Base-by-base conservation (phyloP, 371 early-diverging fungal genomes). In the Phascolomyces articulosus region DNA sequence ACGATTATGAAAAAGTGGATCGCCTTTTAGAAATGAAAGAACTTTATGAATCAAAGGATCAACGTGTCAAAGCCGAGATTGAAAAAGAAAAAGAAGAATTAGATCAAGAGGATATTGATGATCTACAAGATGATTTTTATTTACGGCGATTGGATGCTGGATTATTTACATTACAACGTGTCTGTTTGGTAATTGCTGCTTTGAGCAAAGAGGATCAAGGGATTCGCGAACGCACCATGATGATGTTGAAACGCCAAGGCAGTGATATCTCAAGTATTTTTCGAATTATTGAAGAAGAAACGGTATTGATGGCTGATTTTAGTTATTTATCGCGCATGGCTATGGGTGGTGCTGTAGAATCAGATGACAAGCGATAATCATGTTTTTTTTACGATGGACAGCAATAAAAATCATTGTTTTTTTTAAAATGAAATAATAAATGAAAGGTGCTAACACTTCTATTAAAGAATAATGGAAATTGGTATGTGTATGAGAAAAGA, bases 91-190 rank as follows among this genome's bases (percentile, higher is more conserved):
- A 75, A 31, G 75, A 74, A 29, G 83, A 72, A 10, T 71, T 87
- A 24, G 84, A 84, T 8, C 66, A 74, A 54, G 77, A 79, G 24
- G 85, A 83, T 34, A 78, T 84, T 3, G 87, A 85, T 34, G 85
- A 82, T 20, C 80, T 74, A 24, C 88, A 86, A 58, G 89, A 86
- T 54, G 87, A 90, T 40, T 74, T 79, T 1, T 72, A 79, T 71
- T 59, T 92, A 48, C 66, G 84, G 54, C 82, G 94, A 47, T 65
- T 96, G 64, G 91, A 91, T 53, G 88, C 91, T 0, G 97, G 96
- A 0, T 70, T 95, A 54, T 95, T 93, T 65, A 88, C 91, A 31
- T 78, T 95, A 59, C 96, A 97, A 62, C 77, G 91, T 57, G 80
- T 92, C 0, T 91, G 90, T 65, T 68, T 89, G 29, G 78, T 85